phyloP scores from a whole-genome alignment of 345 rosid species.

The Salix exigua region DNA sequence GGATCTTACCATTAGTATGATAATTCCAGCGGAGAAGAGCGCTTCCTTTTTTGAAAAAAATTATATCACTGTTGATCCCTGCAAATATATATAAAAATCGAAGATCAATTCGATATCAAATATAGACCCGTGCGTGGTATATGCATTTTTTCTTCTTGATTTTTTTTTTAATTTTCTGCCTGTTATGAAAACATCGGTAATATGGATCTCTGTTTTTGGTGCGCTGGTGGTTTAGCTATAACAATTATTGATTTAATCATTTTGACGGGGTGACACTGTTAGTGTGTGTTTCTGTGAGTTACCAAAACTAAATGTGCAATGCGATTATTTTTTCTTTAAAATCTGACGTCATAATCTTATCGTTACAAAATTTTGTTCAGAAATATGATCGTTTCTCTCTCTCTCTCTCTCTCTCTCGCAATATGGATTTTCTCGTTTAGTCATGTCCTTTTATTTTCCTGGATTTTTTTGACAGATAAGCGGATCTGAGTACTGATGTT shows the following conservation, averaged over 20 bases:
- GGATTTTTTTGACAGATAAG: conserved; percentile 36
- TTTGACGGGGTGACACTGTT: background rate
- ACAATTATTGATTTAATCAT: background rate
- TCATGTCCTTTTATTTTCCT: conserved; percentile 2
- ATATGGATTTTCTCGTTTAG: background rate
- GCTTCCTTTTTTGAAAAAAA: background rate
- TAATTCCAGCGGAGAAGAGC: background rate
- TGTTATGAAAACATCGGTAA: background rate
- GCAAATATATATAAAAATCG: too few relatives aligned
- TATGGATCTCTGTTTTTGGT: background rate
- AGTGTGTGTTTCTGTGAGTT: background rate
- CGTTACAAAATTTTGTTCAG: background rate
- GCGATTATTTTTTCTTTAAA: background rate
- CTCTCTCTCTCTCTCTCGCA: background rate
- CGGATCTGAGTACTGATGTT: conserved; percentile 13
- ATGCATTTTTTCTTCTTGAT: background rate
- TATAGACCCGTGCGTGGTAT: background rate
- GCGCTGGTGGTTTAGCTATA: background rate
- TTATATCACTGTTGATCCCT: background rate
- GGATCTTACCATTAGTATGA: conserved; percentile 7
- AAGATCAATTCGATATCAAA: background rate
- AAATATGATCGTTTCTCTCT: background rate
- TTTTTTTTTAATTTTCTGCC: background rate
- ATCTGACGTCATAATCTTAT: background rate
- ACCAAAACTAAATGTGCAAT: background rate